These are phyloP conservation scores for Graphium sp. DNA, from an alignment of 2,329 filamentous ascomycete genomes.

Conservation along the genomic window DNA sequence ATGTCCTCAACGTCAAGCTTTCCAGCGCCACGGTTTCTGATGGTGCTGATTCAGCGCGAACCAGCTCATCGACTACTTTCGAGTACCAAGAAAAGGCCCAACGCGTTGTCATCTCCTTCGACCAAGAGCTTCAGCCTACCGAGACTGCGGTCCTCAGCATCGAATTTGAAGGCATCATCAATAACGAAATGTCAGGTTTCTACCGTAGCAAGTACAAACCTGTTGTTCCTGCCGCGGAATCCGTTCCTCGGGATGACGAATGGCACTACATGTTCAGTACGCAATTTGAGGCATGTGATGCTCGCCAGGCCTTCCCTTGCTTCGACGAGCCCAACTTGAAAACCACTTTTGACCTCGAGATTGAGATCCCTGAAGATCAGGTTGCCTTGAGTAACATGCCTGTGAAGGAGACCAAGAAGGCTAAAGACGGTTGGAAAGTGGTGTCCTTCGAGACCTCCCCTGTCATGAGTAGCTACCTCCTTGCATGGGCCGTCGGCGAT, in stretches of 20 bases:
- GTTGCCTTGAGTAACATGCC: slow-evolving; percentile 94
- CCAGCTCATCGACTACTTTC: slow-evolving; percentile 40
- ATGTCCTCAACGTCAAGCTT: slow-evolving; percentile 71
- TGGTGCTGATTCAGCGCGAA: slow-evolving; percentile 14
- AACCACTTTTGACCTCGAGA: slow-evolving; percentile 83
- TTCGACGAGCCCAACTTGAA: slow-evolving; percentile 98
- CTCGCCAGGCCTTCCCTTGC: slow-evolving; percentile 86
- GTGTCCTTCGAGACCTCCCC: slow-evolving; percentile 74
- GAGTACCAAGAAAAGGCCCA: slow-evolving; percentile 73
- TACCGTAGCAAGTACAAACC: slow-evolving; percentile 92
- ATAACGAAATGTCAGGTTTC: slow-evolving; percentile 85
- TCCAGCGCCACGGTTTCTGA: slow-evolving; percentile 43
- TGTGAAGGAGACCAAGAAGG: slow-evolving; percentile 49
- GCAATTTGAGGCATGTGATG: slow-evolving; percentile 94
- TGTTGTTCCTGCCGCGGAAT: slow-evolving; percentile 48
- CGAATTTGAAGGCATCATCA: slow-evolving; percentile 66
- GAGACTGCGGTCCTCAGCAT: slow-evolving; percentile 52
- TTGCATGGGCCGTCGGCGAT: slow-evolving; percentile 90
- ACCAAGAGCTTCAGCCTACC: slow-evolving; percentile 50
- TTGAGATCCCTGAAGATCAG: slow-evolving; percentile 80
- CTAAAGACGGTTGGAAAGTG: slow-evolving; percentile 47
- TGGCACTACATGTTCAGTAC: slow-evolving; percentile 75
- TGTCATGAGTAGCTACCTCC: slow-evolving; percentile 79
- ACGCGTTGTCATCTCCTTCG: slow-evolving; percentile 63
- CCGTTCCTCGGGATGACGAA: slow-evolving; percentile 58